These are phyloP conservation scores for Arachis monticola DNA, from an alignment of 331 rosid species.

Conservation along the genomic window DNA sequence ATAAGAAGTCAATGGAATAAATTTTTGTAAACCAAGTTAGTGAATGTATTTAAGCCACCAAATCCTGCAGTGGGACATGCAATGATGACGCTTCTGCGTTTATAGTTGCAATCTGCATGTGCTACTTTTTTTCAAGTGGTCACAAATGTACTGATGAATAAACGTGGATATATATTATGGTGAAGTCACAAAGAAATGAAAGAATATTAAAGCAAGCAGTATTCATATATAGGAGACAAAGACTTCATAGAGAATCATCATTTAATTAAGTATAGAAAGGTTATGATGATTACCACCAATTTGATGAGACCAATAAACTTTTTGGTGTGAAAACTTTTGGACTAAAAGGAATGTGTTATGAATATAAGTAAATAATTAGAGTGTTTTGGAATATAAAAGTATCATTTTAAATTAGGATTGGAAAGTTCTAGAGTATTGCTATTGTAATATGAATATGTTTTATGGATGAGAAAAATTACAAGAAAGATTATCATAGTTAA, in stretches of 20 bases:
- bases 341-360: background rate
- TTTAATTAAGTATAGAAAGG: background rate
- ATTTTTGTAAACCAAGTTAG: conserved; percentile 9
- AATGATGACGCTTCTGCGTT: conserved; percentile 12
- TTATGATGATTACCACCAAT: background rate
- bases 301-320: background rate
- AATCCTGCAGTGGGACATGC: background rate
- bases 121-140: background rate
- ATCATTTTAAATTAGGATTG: too few species aligned
- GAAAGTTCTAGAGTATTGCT: too few species aligned
- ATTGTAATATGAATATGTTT: too few species aligned
- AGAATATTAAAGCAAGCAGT: background rate
- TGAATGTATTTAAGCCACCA: conserved; percentile 14
- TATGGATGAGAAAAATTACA: too few species aligned
- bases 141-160: background rate
- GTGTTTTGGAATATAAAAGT: too few species aligned
- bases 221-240: background rate
- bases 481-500: too few species aligned
- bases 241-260: conserved; percentile 10
- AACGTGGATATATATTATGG: background rate
- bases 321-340: background rate
- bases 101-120: background rate
- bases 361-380: too few species aligned
- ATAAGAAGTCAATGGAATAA: conserved; percentile 7
- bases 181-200: background rate